Conservation (phyloP, 805 yeast genomes). For the Yamadazyma ubonensis region DNA sequence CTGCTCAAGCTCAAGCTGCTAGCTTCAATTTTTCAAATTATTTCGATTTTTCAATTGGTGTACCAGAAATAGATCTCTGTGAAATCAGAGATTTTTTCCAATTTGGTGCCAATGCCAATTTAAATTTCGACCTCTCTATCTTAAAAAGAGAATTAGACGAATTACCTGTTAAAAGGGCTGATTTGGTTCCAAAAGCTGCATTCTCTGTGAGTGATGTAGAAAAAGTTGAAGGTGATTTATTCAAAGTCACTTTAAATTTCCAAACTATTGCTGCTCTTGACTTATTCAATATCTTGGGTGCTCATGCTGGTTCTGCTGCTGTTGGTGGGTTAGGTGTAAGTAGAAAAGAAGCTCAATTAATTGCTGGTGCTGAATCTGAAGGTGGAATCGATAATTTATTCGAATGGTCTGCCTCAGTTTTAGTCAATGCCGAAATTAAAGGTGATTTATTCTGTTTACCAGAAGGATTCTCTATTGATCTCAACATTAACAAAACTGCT, state of each 20-base stretch:
- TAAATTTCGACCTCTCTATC: slow-evolving; percentile 9
- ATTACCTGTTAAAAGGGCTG: slow-evolving; percentile 13
- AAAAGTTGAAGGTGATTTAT: slow-evolving; percentile 20
- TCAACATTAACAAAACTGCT: slow-evolving; percentile 10
- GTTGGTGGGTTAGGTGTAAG: slow-evolving; percentile 17
- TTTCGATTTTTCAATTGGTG: slow-evolving; percentile 11
- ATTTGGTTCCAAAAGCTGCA: slow-evolving; percentile 23
- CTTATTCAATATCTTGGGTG: slow-evolving; percentile 13
- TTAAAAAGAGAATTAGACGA: slow-evolving; percentile 14
- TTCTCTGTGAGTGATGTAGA: slow-evolving; percentile 26
- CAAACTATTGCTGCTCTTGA: slow-evolving; percentile 16
- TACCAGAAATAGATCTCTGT: slow-evolving; percentile 10
- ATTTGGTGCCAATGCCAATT: slow-evolving; percentile 13
- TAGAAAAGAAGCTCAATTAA: slow-evolving; percentile 13
- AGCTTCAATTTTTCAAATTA: slow-evolving; percentile 11
- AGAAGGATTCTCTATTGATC: slow-evolving; percentile 20
- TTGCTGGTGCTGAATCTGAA: slow-evolving; percentile 14
- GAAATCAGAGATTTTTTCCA: slow-evolving; percentile 9
- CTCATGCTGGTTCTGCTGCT: slow-evolving; percentile 26
- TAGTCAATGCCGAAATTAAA: slow-evolving; percentile 20
- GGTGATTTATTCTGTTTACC: slow-evolving; percentile 28
- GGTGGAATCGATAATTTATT: slow-evolving; percentile 18
- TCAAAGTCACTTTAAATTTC: slow-evolving; percentile 26
- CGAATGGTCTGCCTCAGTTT: slow-evolving; percentile 26
- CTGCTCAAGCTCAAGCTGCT: slow-evolving; percentile 10